Evolutionary conservation across 192 early-diverging fungal genomes (phyloP), one percentile per base, ranked within the genome.

Genomic region (Phycomyces blakesleeanus): DNA sequence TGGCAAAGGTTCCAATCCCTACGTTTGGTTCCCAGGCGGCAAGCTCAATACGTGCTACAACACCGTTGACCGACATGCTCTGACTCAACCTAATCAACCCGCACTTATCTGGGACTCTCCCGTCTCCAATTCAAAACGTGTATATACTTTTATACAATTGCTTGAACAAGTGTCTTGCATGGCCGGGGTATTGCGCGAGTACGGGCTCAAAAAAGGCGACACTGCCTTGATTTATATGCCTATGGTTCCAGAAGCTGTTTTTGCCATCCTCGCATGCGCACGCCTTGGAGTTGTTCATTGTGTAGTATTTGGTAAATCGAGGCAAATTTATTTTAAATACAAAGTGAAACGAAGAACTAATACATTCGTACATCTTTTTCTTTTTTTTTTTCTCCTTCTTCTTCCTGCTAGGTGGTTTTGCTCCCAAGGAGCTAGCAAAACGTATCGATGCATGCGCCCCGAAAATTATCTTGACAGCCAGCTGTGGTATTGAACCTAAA

Each of bases 201-300:
- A 89, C 51, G 87, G 81, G 20, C 80, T 92, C 5, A 64, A 34
- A 29, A 81, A 83, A 24, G 91, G 94, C 20, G 87, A 91, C 60
- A 85, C 79, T 5, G 91, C 93, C 5, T 61, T 94, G 39, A 79
- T 96, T 21, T 94, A 91, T 76, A 91, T 91, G 89, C 87, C 89
- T 21, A 89, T 91, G 89, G 82, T 93, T 7, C 86, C 87, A 11
- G 85, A 95, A 61, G 87, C 91, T 9, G 77, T 90, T 10, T 72
- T 93, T 63, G 87, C 85, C 3, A 93, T 96, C 86, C 86, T 96
- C 11, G 89, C 94, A 5, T 92, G 89, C 61, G 90, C 87, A 9
- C 82, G 92, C 9, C 69, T 94, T 11, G 94, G 92, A n/a, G 89
- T 87, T 11, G 76, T 93, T 11, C 90, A 92, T 58, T 87, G 85